These are phyloP conservation scores for Neurospora discreta DNA, from an alignment of 495 filamentous ascomycete genomes.

Conservation along the genomic window DNA sequence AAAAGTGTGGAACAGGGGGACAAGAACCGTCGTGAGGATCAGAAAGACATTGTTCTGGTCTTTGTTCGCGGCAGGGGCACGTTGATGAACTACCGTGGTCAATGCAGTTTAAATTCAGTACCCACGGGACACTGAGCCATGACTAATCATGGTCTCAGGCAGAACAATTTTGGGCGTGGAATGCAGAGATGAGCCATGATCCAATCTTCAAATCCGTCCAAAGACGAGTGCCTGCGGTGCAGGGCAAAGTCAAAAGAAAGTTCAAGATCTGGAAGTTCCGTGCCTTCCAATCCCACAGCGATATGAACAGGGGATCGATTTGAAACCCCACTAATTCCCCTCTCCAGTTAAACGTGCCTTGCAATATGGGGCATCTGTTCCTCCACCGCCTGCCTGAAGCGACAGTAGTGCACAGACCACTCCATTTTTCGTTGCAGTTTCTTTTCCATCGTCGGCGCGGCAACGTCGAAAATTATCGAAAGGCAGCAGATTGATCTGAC, in stretches of 20 bases:
- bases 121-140: not conserved
- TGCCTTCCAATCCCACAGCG: not conserved
- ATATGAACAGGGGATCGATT: not conserved
- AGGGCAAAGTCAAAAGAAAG: not conserved
- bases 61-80: not conserved
- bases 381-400: not conserved
- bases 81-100: not conserved
- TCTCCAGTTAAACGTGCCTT: not conserved
- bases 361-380: not conserved
- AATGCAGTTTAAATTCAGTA: not conserved
- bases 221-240: not conserved
- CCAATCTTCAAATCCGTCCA: not conserved
- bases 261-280: not conserved
- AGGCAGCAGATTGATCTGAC: not conserved
- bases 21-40: not conserved
- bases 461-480: not conserved
- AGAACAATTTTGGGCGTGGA: not conserved
- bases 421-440: not conserved
- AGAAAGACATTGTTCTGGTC: not conserved
- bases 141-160: not conserved
- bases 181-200: not conserved
- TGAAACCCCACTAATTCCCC: not conserved
- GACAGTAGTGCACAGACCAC: not conserved
- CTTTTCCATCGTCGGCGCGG: not conserved
- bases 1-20: not conserved